Evolutionary conservation across 371 early-diverging fungal species (phyloP), one percentile per base, ranked within the genome.

Genomic region (Conidiobolus incongruus): DNA sequence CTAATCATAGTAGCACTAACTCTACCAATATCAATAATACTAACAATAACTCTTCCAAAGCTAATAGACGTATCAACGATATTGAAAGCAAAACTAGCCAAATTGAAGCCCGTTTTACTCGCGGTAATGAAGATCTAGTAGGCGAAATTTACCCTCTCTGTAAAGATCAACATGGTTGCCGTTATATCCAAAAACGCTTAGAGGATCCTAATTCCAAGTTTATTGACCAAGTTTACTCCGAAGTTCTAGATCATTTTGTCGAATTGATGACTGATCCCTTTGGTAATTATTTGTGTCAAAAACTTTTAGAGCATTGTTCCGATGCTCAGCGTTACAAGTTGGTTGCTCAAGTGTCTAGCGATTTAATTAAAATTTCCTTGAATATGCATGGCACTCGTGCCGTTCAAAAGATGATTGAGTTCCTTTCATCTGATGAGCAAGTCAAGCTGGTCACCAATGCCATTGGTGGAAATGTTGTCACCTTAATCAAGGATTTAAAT

Each of bases 331-430:
- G 78, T 20, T 70, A 69, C 2, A 54, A 56, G 38, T 70, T 89
- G 44, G 69, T 88, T 2, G 65, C 73, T 34, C 65, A 55, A 4
- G 75, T 84, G 0, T 67, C 80, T 0, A 70, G 75, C 1, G 74
- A 81, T 12, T 51, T 96, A 21, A 67, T 79, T 26, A 63, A 56
- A 24, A 81, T 95, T 35, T 77, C 82, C 28, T 55, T 88, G 36
- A 92, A 92, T 59, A 83, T 89, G 74, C 95, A 96, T 56, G 98
- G 98, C 15, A 96, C 96, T 24, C 68, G 98, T 39, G 97, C 94
- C 7, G 77, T 88, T 32, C 95, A 97, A 54, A 90, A 86, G 59
- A 65, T 91, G 56, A 79, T 97, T 44, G 97, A 96, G 47, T 67
- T 62, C 47, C 48, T 86, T 11, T 65, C 72, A 10, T 24, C 24